Evolutionary conservation across 345 rosid species (phyloP).

Genomic region (Pistacia atlantica): DNA sequence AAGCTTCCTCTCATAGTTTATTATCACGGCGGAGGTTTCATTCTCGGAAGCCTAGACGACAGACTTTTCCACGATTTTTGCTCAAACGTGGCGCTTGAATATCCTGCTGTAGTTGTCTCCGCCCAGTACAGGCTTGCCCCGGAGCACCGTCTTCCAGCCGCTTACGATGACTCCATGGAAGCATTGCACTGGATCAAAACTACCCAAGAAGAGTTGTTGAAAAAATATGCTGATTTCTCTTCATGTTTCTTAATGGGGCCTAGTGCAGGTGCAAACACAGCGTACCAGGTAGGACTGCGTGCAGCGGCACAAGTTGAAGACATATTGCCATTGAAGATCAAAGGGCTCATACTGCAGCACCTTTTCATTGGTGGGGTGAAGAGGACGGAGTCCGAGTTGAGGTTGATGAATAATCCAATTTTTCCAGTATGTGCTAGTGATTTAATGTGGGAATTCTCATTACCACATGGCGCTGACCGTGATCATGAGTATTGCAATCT

Average conservation of each 20-base stretch:
- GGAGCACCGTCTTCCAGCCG: conserved; percentile 68
- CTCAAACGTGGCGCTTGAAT: conserved; percentile 27
- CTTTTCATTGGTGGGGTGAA: conserved; percentile 61
- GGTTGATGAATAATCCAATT: conserved; percentile 22
- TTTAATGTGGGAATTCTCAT: conserved; percentile 53
- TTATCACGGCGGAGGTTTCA: conserved; percentile 73
- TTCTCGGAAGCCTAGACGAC: conserved; percentile 35
- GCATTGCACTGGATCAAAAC: conserved; percentile 42
- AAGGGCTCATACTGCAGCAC: conserved; percentile 60
- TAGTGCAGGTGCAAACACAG: conserved; percentile 68
- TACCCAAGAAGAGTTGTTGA: conserved; percentile 41
- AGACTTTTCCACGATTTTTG: conserved; percentile 34
- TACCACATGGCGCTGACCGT: conserved; percentile 54
- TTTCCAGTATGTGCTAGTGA: conserved; percentile 39
- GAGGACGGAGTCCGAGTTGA: conserved; percentile 50
- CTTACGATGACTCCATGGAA: conserved; percentile 62
- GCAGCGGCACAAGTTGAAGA: conserved; percentile 12
- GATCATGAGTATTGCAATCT: conserved; percentile 64
- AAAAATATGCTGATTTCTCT: conserved; percentile 33
- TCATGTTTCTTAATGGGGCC: conserved; percentile 50
- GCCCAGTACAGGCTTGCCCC: conserved; percentile 63
- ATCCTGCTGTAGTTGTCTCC: conserved; percentile 45
- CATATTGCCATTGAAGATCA: conserved; percentile 52
- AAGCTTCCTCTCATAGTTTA: conserved; percentile 61
- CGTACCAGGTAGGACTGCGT: conserved; percentile 47